Conservation (phyloP, 768 basidiomycete species). For the Tulasnella sp. region DNA sequence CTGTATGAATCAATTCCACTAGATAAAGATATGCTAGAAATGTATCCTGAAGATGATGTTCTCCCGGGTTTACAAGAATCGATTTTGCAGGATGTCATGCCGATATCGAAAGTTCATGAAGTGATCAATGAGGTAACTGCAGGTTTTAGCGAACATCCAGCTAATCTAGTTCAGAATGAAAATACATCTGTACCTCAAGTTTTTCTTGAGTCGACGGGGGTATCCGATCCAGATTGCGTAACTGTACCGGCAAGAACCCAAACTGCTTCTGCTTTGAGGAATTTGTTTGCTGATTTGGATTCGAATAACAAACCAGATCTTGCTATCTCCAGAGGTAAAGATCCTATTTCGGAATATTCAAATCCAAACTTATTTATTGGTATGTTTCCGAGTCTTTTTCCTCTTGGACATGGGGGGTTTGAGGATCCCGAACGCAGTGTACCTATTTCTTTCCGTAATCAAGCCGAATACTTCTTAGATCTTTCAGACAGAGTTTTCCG, state of each 20-base stretch:
- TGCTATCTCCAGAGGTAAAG: conserved; percentile 18
- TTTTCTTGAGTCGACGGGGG: conserved; percentile 25
- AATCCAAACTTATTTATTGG: conserved; percentile 26
- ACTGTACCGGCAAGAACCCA: conserved; percentile 21
- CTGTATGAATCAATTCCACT: conserved; percentile 23
- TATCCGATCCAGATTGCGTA: conserved; percentile 24
- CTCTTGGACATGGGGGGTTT: conserved; percentile 26
- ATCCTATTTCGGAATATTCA: conserved; percentile 24
- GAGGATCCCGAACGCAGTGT: conserved; percentile 17
- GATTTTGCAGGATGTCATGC: conserved; percentile 13
- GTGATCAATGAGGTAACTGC: conserved; percentile 1
- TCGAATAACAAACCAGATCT: conserved; percentile 20
- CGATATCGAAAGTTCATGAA: neutral
- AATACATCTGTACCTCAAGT: conserved; percentile 1
- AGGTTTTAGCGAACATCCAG: neutral
- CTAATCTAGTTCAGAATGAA: neutral
- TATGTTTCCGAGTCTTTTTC: conserved; percentile 26
- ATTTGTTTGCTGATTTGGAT: conserved; percentile 15
- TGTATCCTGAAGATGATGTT: conserved; percentile 21
- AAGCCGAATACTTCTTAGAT: conserved; percentile 22
- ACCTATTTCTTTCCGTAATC: conserved; percentile 19
- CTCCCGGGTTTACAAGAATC: conserved; percentile 18
- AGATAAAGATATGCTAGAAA: neutral
- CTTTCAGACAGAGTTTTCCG: conserved; percentile 19
- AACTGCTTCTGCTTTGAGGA: conserved; percentile 22